A percentile compares a stretch with the other conserved stretches of the same genome.
Conservation (phyloP, 306 rosid genomes). For the Echinosophora koreensis region DNA sequence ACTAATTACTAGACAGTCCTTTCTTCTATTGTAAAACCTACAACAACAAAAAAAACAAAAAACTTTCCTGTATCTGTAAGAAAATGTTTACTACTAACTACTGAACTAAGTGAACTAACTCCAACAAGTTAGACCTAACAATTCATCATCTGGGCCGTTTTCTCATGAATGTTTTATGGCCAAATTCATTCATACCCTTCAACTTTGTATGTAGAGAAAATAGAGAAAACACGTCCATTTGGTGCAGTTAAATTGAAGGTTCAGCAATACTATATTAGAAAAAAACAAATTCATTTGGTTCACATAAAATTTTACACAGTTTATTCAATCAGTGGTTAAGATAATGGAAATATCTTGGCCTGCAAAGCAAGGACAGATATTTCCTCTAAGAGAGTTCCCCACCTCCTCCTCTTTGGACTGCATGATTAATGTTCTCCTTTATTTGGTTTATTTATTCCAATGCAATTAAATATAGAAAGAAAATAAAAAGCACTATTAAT, state of each 20-base stretch:
- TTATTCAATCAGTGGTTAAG: not conserved
- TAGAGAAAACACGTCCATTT: not conserved
- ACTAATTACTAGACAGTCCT: not conserved
- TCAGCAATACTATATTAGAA: not conserved
- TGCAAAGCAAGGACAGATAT: constrained; percentile 11
- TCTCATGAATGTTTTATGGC: not conserved
- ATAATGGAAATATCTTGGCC: constrained; percentile 2
- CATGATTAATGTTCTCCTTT: not conserved
- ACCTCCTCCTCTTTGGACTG: not conserved
- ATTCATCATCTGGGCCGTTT: not conserved
- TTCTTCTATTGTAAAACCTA: not conserved
- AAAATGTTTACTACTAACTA: not conserved
- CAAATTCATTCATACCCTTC: not conserved
- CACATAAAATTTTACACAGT: not conserved
- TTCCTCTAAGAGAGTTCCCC: constrained; percentile 13
- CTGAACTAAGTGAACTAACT: not conserved
- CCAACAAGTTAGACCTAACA: not conserved
- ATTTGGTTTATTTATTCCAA: not conserved
- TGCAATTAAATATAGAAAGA: not conserved
- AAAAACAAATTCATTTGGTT: not conserved
- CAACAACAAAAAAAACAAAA: too few species aligned
- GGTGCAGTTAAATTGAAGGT: not conserved
- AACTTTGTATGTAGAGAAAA: not conserved
- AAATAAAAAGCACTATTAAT: not conserved
- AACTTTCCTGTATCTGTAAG: not conserved